Evolutionary conservation across 257 asterid species (phyloP), one percentile per base, ranked within the genome.

Genomic region (Sherardia arvensis): DNA sequence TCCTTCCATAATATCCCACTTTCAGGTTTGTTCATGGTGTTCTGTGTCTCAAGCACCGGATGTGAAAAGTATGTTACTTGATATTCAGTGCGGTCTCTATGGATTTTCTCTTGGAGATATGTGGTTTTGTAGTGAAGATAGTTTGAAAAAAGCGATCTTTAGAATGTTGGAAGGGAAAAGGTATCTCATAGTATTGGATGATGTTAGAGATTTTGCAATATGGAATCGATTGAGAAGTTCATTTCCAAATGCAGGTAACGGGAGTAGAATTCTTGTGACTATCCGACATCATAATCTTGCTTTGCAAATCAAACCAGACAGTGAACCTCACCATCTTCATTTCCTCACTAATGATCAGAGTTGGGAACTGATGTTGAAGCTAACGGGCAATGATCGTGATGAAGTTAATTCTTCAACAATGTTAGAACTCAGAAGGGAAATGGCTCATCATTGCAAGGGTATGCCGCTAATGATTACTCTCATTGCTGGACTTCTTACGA

Each of bases 41-140:
- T 66, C 54, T 27, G 76, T 77, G 3, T 71, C 85, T 18, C 82
- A 79, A 27, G 33, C 36, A 48, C 49, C 71, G 14, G 14, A 59
- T 0, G 54, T 12, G 61, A 64, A 32, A 14, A 58, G 23, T 18
- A 8, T 79, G 14, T 61, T 81, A 59, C 53, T 62, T 38, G 53
- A 71, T 26, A 62, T 79, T 22, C 58, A 71, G 45, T 36, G 11
- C 11, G 45, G 12, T 36, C 15, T 15, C 45, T 15, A 8, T 11
- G 45, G 45, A 8, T 36, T 36, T 36, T 4, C 45, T 36, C 17
- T 3, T 8, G 45, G 17, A 8, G 45, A 10, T n/a, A n/a, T n/a
- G n/a, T 36, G 45, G 11, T 11, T 36, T 9, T 11, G 1, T 36
- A 2, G 11, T 47, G 53, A 47, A 47, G 53, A 47, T 47, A n/a